These are phyloP conservation scores for Aspergillus thermomutatus DNA, from an alignment of 2,329 filamentous ascomycete genomes.

Conservation along the genomic window DNA sequence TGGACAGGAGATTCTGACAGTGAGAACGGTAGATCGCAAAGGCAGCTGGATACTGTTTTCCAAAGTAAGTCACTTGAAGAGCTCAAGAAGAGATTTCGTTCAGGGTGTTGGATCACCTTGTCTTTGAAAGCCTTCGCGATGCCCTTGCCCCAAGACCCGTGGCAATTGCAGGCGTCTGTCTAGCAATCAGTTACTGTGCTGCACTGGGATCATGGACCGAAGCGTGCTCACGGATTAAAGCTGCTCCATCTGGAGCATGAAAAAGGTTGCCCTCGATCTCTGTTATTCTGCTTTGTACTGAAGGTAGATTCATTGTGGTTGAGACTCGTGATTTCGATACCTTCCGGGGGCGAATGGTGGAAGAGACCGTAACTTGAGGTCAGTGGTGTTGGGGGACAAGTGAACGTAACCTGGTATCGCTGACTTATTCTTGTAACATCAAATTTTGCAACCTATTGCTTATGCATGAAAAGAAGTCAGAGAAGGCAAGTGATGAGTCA, in stretches of 20 bases:
- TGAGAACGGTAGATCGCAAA: constrained; percentile 47
- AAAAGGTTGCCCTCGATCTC: constrained; percentile 51
- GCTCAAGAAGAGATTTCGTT: background rate
- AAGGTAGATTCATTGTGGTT: background rate
- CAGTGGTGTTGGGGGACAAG: background rate
- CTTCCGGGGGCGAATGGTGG: background rate
- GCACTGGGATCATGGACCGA: background rate
- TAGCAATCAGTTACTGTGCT: background rate
- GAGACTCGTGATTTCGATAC: background rate
- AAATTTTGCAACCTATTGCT: background rate
- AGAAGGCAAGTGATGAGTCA: background rate
- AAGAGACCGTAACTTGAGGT: background rate
- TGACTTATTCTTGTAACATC: too few relatives aligned
- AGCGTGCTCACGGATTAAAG: constrained; percentile 47
- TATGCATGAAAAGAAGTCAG: background rate
- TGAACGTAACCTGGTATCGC: background rate
- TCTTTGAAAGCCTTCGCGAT: constrained; percentile 52
- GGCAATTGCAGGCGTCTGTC: constrained; percentile 57
- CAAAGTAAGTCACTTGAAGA: constrained; percentile 1
- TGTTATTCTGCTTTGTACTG: constrained; percentile 14
- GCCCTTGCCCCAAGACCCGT: constrained; percentile 57
- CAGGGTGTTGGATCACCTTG: constrained; percentile 19
- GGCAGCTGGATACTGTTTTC: constrained; percentile 48
- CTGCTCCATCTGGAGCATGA: constrained; percentile 46
- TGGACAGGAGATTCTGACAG: constrained; percentile 36